A percentile compares a stretch with the other conserved stretches of the same genome.
Evolutionary conservation across 345 rosid genomes (phyloP).

Genomic region (Populus simonii): DNA sequence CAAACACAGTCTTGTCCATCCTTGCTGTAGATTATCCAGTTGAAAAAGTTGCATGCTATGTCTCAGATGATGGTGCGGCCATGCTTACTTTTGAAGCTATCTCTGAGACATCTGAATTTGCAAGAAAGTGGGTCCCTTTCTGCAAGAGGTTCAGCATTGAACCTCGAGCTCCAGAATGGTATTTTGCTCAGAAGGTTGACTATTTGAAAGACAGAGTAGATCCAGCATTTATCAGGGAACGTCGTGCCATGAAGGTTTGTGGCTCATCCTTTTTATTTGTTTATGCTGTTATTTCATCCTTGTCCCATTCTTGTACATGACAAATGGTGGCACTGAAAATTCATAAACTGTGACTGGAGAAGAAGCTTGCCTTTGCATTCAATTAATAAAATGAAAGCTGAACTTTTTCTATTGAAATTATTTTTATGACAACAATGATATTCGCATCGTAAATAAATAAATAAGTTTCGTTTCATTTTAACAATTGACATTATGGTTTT

Average conservation of each 20-base stretch:
- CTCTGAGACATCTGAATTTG: conserved; percentile 87
- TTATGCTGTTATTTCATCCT: not conserved
- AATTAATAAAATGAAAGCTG: not conserved
- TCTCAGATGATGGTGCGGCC: conserved; percentile 95
- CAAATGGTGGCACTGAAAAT: not conserved
- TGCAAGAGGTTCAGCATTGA: conserved; percentile 74
- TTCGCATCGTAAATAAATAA: not conserved
- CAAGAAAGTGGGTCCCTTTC: conserved; percentile 92
- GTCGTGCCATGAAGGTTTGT: conserved; percentile 82
- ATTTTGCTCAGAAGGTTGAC: conserved; percentile 71
- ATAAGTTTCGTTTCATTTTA: conserved; percentile 4
- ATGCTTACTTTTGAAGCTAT: conserved; percentile 96
- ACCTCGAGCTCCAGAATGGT: conserved; percentile 95
- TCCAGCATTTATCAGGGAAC: conserved; percentile 68
- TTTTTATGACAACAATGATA: not conserved
- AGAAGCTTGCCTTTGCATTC: conserved; percentile 1
- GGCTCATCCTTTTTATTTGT: not conserved
- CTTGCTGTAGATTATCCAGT: conserved; percentile 90
- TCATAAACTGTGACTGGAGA: not conserved
- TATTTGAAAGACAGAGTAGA: conserved; percentile 71
- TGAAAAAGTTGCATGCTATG: conserved; percentile 85
- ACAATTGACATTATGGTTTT: not conserved
- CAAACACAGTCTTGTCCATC: conserved; percentile 90
- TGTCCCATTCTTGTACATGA: not conserved
- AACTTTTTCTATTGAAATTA: not conserved